Base-by-base conservation (phyloP, 495 filamentous ascomycete species). In the Talaromyces stipitatus region DNA sequence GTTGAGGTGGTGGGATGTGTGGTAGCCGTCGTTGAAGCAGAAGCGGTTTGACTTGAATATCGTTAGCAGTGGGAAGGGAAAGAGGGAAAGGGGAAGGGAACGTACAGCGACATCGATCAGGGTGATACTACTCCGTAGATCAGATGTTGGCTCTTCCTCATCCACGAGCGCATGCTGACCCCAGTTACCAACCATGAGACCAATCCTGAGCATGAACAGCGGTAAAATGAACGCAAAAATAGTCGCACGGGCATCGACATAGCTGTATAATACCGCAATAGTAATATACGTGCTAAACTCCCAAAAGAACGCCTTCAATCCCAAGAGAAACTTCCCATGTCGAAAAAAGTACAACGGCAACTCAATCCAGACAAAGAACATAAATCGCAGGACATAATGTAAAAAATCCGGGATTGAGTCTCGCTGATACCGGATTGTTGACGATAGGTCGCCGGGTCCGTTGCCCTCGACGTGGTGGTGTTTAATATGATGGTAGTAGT, bases 401-500 rank as follows among this genome's bases (percentile, higher is more conserved):
- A 83, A 61, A 60, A 91, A 89, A 60, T 88, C 72, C 45, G 68
- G 67, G 5, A 82, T 45, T 46, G 78, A 72, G 64, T 92, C 89
- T 6, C 89, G 82, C 64, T 92, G 85, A 63, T 89, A 91, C 22
- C 84, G 78, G 36, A 91, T 78, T 11, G 89, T 91, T 0, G 86
- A 86, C 9, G 82, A 86, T 5, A 92, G 76, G 62, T 92, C 89
- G 33, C 83, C 74, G 0, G 87, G 86, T 0, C 88, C 89, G 65
- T 92, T 92, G 54, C 81, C 84, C 65, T 92, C 89, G 50, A 91
- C 84, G 61, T 91, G 89, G 63, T 91, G 89, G 65, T 89, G 85
- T 70, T 92, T 91, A 59, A 91, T 86, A 60, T 91, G 89, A 66
- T 92, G 89, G 62, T 89, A 90, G 65, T 78, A 92, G 68, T 91